Evolutionary conservation across 306 rosid species (phyloP), one percentile per base, ranked within the genome.

Genomic region (Biancaea sappan): DNA sequence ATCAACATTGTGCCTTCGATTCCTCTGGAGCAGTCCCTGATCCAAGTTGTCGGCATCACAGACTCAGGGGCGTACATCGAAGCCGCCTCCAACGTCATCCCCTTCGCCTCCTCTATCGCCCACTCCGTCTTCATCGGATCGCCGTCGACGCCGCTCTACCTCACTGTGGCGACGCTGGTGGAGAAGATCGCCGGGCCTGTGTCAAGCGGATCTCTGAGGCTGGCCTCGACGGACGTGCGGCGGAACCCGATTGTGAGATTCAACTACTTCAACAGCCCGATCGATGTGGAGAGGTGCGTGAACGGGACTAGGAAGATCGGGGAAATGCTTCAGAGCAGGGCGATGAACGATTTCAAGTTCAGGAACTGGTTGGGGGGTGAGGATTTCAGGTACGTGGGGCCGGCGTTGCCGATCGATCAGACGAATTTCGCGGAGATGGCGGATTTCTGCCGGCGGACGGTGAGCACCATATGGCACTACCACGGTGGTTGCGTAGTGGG

Each of bases 381-480:
- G 1, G 89, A 86, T 16, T 94, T 91, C 40, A 69, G 97, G 56
- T 94, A 86, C 46, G 74, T 94, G 0, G 98, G 98, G 48, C 94
- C 94, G 22, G 86, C 86, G 11, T 71, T 91, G 84, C 98, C 98
- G 0, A 26, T n/a, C 4, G 84, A 88, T 34, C 81, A 65, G 28
- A 26, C 43, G 0, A 69, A 86, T 53, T 83, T 38, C 3, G 81
- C 6, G 34, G 35, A 24, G 53, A 85, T 94, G 97, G 92, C 84
- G 3, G 90, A 91, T 22, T 94, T 91, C 74, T 91, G 97, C 58
- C 83, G 90, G 12, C 71, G 89, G 29, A 94, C 91, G 0, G 98
- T 94, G 18, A 88, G 88, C 73, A 94, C 96, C 66, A 89, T 94
- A 32, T 94, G 98, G 98, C 98, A 94, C 66, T 94, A 89, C 78